phyloP scores from a whole-genome alignment of 805 yeast species.

The Barnettozyma salicaria region DNA sequence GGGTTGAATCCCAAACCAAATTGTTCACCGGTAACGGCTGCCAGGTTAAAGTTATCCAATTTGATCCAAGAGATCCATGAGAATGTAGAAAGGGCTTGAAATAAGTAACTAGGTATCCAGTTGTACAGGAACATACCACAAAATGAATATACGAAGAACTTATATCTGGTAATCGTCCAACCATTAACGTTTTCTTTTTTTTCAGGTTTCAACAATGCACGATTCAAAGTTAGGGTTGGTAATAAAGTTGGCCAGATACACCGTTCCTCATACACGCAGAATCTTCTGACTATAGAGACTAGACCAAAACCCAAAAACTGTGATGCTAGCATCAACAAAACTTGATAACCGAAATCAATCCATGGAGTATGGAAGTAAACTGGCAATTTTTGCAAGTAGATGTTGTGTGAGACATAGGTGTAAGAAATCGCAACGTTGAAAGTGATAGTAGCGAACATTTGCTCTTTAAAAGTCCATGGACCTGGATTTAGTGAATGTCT shows the following conservation, averaged over 20 bases:
- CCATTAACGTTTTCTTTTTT: conserved; percentile 30
- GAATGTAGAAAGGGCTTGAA: conserved; percentile 37
- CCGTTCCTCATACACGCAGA: conserved; percentile 45
- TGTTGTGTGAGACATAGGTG: conserved; percentile 33
- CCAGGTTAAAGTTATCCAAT: conserved; percentile 44
- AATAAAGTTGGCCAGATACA: conserved; percentile 50
- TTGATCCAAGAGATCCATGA: conserved; percentile 57
- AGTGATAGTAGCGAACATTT: conserved; percentile 52
- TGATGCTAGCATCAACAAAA: conserved; percentile 46
- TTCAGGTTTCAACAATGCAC: conserved; percentile 38
- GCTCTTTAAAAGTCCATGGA: conserved; percentile 60
- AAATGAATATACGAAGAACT: conserved; percentile 30
- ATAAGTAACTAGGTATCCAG: conserved; percentile 42
- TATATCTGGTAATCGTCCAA: conserved; percentile 30
- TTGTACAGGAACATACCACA: conserved; percentile 34
- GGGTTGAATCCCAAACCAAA: conserved; percentile 50
- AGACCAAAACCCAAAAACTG: conserved; percentile 63
- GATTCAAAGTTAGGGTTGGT: conserved; percentile 44
- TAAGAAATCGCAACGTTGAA: conserved; percentile 32
- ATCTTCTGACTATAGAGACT: conserved; percentile 57
- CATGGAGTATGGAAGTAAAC: conserved; percentile 27
- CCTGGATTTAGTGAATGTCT: conserved; percentile 50
- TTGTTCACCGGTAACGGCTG: conserved; percentile 41
- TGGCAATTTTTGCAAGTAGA: conserved; percentile 30
- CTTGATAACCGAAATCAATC: conserved; percentile 44